Percentiles rank a stretch among this genome's conserved stretches.
Conservation (phyloP, 192 early-diverging fungal species). For the Coemansia sp. region DNA sequence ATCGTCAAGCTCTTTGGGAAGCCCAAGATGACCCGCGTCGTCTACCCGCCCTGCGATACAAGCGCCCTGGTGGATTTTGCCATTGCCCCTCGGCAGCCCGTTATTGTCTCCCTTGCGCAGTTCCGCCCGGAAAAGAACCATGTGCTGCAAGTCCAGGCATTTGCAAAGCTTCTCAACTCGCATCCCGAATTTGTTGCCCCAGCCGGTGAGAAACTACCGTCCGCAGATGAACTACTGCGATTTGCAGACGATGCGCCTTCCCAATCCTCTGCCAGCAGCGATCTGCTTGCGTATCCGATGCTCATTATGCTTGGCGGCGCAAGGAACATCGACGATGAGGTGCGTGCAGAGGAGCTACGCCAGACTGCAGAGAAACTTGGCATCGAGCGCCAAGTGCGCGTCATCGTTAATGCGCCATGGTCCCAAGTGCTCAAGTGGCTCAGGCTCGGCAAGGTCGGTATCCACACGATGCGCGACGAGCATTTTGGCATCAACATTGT, state of each 20-base stretch:
- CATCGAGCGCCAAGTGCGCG: conserved; percentile 68
- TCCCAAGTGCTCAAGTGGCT: conserved; percentile 64
- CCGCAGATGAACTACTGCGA: background rate
- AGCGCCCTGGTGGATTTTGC: conserved; percentile 59
- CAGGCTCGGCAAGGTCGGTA: conserved; percentile 65
- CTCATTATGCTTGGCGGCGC: conserved; percentile 86
- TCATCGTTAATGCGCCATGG: conserved; percentile 84
- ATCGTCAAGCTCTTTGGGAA: conserved; percentile 82
- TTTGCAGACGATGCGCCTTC: background rate
- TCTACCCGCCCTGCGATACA: conserved; percentile 96
- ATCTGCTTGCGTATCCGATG: conserved; percentile 20
- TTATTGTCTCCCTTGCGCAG: conserved; percentile 89
- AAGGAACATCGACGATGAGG: conserved; percentile 76
- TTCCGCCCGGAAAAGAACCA: conserved; percentile 98
- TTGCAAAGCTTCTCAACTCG: conserved; percentile 61
- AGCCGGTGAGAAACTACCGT: conserved; percentile 14
- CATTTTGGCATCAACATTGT: conserved; percentile 99
- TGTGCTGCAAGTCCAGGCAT: conserved; percentile 72
- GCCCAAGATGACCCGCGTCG: conserved; percentile 59
- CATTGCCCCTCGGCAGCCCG: conserved; percentile 55
- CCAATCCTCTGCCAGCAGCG: background rate
- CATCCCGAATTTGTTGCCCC: conserved; percentile 58
- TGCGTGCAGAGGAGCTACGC: conserved; percentile 62
- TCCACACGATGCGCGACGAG: conserved; percentile 98
- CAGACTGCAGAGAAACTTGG: conserved; percentile 53